A percentile compares a stretch with the other conserved stretches of the same genome.
Evolutionary conservation across 1,284 basidiomycete species (phyloP).

Genomic region (Rhodotorula sp.): DNA sequence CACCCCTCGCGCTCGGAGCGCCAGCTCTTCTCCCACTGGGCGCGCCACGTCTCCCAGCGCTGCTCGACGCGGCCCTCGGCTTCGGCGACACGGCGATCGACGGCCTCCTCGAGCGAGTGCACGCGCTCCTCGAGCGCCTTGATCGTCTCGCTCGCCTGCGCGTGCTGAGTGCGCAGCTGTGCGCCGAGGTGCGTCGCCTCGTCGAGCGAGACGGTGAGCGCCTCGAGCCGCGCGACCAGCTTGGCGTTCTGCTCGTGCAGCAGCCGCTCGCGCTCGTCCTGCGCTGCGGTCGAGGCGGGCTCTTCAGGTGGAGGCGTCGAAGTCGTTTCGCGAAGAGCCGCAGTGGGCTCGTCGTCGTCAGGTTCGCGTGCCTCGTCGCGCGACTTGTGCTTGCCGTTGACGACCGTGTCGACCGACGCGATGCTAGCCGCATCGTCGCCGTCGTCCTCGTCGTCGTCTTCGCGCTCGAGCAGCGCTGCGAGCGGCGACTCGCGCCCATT

Average conservation of each 20-base stretch:
- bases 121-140: conserved; percentile 65
- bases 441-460: conserved; percentile 53
- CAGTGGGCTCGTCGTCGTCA: not conserved
- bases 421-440: conserved; percentile 46
- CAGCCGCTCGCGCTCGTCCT: conserved; percentile 44
- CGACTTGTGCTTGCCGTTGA: not conserved
- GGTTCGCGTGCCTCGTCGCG: not conserved
- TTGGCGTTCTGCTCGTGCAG: conserved; percentile 61
- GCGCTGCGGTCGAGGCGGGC: conserved; percentile 31
- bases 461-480: conserved; percentile 39
- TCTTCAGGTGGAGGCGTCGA: conserved; percentile 2
- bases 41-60: conserved; percentile 65
- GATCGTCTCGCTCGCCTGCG: conserved; percentile 75
- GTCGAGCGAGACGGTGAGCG: conserved; percentile 72
- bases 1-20: conserved; percentile 72
- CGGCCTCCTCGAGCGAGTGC: conserved; percentile 55
- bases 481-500: conserved; percentile 37
- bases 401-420: conserved; percentile 36
- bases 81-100: conserved; percentile 50
- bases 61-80: conserved; percentile 60
- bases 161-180: conserved; percentile 74
- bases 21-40: conserved; percentile 50
- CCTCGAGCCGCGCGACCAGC: conserved; percentile 69
- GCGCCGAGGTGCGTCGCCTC: conserved; percentile 73
- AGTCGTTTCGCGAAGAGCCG: conserved; percentile 6